A percentile compares a stretch with the other conserved stretches of the same genome.
phyloP scores from a whole-genome alignment of 1,139 yeast species.

The Suhomyces bokatorum region DNA sequence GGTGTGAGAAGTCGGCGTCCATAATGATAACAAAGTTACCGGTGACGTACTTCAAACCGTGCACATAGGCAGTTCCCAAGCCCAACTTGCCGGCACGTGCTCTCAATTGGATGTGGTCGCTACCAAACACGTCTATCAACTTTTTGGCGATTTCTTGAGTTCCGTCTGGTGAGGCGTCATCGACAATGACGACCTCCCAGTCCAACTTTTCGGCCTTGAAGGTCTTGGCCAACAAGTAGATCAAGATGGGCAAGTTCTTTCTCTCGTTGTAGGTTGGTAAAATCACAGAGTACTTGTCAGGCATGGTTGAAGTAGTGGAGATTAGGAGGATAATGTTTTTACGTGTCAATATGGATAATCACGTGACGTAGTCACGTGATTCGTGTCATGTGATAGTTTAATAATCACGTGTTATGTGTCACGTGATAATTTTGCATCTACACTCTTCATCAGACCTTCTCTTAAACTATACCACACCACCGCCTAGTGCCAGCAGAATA shows the following conservation, averaged over 20 bases:
- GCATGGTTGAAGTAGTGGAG: constrained; percentile 14
- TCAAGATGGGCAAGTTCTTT: constrained; percentile 67
- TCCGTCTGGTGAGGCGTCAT: constrained; percentile 82
- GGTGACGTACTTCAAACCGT: constrained; percentile 69
- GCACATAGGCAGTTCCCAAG: constrained; percentile 80
- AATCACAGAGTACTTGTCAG: constrained; percentile 69
- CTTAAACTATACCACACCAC: constrained; percentile 4
- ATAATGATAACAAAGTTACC: constrained; percentile 79
- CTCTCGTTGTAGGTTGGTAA: constrained; percentile 81
- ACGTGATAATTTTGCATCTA: no score
- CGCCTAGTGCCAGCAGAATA: constrained; percentile 1
- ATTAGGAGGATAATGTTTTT: constrained; percentile 1
- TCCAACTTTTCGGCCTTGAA: constrained; percentile 58
- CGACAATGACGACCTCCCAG: constrained; percentile 82
- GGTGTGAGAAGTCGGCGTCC: constrained; percentile 88
- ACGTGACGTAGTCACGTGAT: background rate
- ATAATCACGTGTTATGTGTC: background rate
- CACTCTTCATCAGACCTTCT: background rate
- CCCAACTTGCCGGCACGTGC: constrained; percentile 82
- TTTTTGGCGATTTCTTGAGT: constrained; percentile 74
- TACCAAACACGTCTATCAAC: constrained; percentile 62
- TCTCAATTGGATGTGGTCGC: constrained; percentile 62
- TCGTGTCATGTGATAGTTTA: no score
- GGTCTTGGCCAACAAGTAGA: constrained; percentile 72
- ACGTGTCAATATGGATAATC: constrained; percentile 7